Evolutionary conservation across 1,284 basidiomycete species (phyloP), one percentile per base, ranked within the genome.

Genomic region (Pyrrhoderma noxium): DNA sequence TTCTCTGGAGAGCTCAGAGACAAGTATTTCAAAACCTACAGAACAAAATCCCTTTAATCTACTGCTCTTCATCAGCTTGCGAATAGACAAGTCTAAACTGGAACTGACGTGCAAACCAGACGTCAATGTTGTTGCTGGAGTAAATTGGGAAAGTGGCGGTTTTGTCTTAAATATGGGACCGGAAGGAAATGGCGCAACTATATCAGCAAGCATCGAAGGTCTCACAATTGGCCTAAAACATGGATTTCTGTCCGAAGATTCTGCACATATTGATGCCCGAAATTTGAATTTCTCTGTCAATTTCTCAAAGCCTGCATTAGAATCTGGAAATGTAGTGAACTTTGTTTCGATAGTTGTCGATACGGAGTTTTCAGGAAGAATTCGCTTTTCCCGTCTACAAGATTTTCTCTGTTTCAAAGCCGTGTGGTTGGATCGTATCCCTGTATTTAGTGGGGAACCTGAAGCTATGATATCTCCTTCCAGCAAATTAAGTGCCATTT

Each of bases 131-230:
- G 76, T 88, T 38, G 89, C 88, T 16, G 85, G 84, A 2, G 64
- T 95, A 27, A 79, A 89, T 46, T 96, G 93, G 93, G 84, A 93
- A 54, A 93, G 87, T 58, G 93, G 93, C 35, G 92, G 92, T 0
- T 93, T 95, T 61, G 70, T 92, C 36, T 65, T 92, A 35, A 87
- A 81, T 56, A 73, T 89, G 14, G 79, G 83, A 22, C 84, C 89
- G 1, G 82, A 83, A 8, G 79, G 78, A 42, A 75, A 79, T 18
- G 77, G 77, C 36, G 74, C 89, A 18, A 79, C 80, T 3, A 81
- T 93, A 58, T 82, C 85, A 0, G 89, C 88, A 3, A 81, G 79
- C 42, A 80, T 94, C 9, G 85, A 82, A 18, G 90, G 89, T 1
- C 73, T 94, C 19, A 85, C 84, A 1, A 70, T 84, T 27, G 82